Conservation (phyloP, 2,329 filamentous ascomycete genomes). For the Colletotrichum cordylinicola region DNA sequence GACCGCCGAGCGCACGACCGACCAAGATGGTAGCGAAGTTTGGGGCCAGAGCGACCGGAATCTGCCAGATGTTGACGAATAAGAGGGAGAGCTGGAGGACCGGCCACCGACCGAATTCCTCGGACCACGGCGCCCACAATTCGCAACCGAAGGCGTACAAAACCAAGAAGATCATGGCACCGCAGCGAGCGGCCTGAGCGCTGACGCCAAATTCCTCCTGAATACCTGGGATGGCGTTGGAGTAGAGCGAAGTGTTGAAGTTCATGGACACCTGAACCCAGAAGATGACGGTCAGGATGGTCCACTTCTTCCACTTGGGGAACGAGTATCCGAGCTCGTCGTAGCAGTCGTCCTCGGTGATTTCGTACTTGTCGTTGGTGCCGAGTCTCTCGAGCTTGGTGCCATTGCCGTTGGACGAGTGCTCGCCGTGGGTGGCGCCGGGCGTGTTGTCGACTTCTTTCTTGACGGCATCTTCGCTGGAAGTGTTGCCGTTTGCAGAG, state of each 20-base stretch:
- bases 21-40: slow-evolving; percentile 76
- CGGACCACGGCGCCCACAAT: slow-evolving; percentile 87
- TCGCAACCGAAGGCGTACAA: slow-evolving; percentile 87
- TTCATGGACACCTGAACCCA: slow-evolving; percentile 79
- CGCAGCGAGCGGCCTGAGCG: slow-evolving; percentile 71
- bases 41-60: slow-evolving; percentile 74
- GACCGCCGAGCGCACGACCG: slow-evolving; percentile 72
- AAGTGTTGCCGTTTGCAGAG: neutral
- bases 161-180: slow-evolving; percentile 80
- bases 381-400: slow-evolving; percentile 38
- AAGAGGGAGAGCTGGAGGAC: slow-evolving; percentile 76
- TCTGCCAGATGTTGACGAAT: slow-evolving; percentile 79
- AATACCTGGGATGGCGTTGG: slow-evolving; percentile 71
- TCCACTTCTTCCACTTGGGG: slow-evolving; percentile 71
- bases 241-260: slow-evolving; percentile 79
- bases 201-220: slow-evolving; percentile 72
- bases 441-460: neutral
- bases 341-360: slow-evolving; percentile 66
- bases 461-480: neutral
- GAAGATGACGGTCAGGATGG: slow-evolving; percentile 75
- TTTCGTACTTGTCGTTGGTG: slow-evolving; percentile 48
- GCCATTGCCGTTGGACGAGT: slow-evolving; percentile 21
- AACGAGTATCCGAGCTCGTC: slow-evolving; percentile 69
- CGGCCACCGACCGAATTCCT: slow-evolving; percentile 80
- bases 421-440: slow-evolving; percentile 26